Conservation (phyloP, 495 filamentous ascomycete species). For the Extremus antarcticus region DNA sequence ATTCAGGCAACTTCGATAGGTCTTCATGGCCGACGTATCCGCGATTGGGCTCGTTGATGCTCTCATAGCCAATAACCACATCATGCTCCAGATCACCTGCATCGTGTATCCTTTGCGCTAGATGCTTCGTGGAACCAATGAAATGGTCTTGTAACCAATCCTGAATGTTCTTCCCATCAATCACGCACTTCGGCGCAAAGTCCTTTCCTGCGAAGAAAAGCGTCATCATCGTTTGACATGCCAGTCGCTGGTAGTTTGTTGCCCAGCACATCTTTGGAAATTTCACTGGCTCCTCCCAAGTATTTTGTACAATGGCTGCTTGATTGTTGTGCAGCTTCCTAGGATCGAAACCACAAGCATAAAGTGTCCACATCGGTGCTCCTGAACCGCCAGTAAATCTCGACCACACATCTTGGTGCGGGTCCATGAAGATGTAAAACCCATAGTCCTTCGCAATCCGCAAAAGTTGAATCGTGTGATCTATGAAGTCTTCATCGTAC, state of each 20-base stretch:
- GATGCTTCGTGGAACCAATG: conserved; percentile 61
- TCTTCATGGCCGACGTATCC: conserved; percentile 81
- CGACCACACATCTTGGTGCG: conserved; percentile 98
- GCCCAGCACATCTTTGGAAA: conserved; percentile 99
- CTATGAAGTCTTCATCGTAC: conserved; percentile 91
- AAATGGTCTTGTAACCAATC: conserved; percentile 90
- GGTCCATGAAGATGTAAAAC: conserved; percentile 96
- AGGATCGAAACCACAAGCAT: conserved; percentile 85
- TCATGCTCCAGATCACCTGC: conserved; percentile 81
- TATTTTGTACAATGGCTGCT: conserved; percentile 90
- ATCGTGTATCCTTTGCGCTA: conserved; percentile 77
- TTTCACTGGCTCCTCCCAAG: conserved; percentile 69
- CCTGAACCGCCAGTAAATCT: conserved; percentile 88
- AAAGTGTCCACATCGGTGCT: conserved; percentile 94
- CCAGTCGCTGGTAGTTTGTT: conserved; percentile 86
- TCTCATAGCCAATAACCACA: conserved; percentile 91
- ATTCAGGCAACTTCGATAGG: conserved; percentile 66
- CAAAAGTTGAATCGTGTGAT: conserved; percentile 76
- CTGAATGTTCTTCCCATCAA: conserved; percentile 91
- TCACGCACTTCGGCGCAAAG: conserved; percentile 92
- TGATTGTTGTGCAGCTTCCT: conserved; percentile 73
- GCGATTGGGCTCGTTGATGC: conserved; percentile 84
- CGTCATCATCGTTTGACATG: conserved; percentile 84
- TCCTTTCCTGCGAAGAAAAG: conserved; percentile 87
- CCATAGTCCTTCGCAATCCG: conserved; percentile 77